Evolutionary conservation across 148 eudicot species (phyloP).

Genomic region (Rheum nobile): DNA sequence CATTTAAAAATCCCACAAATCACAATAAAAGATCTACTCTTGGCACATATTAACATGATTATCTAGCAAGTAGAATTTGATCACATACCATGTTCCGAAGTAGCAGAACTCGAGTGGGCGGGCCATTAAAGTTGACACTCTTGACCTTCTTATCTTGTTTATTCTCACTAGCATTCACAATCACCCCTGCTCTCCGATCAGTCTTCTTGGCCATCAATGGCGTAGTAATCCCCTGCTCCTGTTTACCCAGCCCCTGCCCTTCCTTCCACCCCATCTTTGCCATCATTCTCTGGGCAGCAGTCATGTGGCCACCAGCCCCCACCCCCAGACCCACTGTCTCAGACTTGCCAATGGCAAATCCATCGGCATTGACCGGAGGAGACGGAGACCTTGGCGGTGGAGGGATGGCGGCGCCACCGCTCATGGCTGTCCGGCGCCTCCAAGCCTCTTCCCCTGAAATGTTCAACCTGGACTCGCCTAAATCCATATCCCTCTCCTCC

Average conservation of each 20-base stretch:
- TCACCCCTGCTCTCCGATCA: constrained; percentile 80
- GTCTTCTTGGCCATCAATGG: constrained; percentile 90
- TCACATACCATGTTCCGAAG: constrained; percentile 75
- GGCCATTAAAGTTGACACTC: constrained; percentile 57
- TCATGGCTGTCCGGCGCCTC: constrained; percentile 64
- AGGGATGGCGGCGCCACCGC: constrained; percentile 15
- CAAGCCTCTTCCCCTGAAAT: constrained; percentile 92
- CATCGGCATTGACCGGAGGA: constrained; percentile 33
- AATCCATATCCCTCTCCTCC: constrained; percentile 19
- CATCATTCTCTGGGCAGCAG: constrained; percentile 98
- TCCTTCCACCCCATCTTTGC: constrained; percentile 98
- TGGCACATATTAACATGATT: not conserved
- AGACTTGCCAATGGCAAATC: constrained; percentile 72
- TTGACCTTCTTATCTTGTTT: constrained; percentile 68
- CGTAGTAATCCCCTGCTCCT: constrained; percentile 92
- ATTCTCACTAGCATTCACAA: constrained; percentile 66
- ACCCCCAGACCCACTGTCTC: constrained; percentile 83
- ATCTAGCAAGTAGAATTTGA: not conserved
- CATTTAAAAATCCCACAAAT: not conserved
- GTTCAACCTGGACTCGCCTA: constrained; percentile 20
- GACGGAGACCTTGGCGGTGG: constrained; percentile 31
- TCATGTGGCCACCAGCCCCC: constrained; percentile 96
- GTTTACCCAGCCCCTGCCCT: constrained; percentile 89
- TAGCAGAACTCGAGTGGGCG: constrained; percentile 83
- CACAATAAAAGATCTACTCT: not conserved